A percentile compares a stretch with the other conserved stretches of the same genome.
These are phyloP conservation scores for Roridomyces roridus DNA, from an alignment of 768 basidiomycete genomes.

Conservation along the genomic window DNA sequence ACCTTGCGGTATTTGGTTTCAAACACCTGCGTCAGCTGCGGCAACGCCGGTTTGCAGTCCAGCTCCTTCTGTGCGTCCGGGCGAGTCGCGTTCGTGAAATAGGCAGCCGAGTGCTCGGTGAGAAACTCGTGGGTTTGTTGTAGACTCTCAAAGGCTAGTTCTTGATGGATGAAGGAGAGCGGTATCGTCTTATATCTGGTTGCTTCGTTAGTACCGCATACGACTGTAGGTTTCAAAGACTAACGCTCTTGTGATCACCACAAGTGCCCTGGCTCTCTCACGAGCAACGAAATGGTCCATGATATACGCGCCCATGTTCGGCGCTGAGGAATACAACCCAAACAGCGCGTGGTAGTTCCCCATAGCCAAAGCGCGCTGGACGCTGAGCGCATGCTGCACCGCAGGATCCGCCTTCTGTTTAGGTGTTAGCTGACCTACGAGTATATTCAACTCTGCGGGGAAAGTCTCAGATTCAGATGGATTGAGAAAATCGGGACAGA, in stretches of 20 bases:
- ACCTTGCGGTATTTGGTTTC: slow-evolving; percentile 88
- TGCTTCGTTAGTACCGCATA: slow-evolving; percentile 1
- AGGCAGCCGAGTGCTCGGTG: slow-evolving; percentile 66
- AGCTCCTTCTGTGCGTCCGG: slow-evolving; percentile 68
- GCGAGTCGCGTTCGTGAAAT: slow-evolving; percentile 68
- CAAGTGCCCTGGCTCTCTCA: slow-evolving; percentile 85
- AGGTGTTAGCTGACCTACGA: slow-evolving; percentile 96
- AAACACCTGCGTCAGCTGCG: slow-evolving; percentile 64
- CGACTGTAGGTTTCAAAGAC: slow-evolving; percentile 38
- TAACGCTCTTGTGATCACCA: slow-evolving; percentile 93
- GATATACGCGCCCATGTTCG: slow-evolving; percentile 98
- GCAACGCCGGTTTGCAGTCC: slow-evolving; percentile 71
- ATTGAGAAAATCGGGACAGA: slow-evolving; percentile 44
- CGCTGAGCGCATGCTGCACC: slow-evolving; percentile 88
- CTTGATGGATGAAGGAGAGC: slow-evolving; percentile 77
- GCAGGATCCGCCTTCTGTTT: slow-evolving; percentile 83
- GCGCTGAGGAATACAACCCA: slow-evolving; percentile 79
- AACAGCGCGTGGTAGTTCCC: slow-evolving; percentile 96
- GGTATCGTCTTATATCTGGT: slow-evolving; percentile 83
- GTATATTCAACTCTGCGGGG: slow-evolving; percentile 86
- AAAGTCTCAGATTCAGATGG: slow-evolving; percentile 4
- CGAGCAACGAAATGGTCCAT: slow-evolving; percentile 98
- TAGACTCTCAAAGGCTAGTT: slow-evolving; percentile 83
- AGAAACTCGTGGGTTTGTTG: slow-evolving; percentile 74
- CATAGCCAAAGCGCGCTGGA: slow-evolving; percentile 88